Evolutionary conservation across 2,329 filamentous ascomycete genomes (phyloP).

Genomic region (Paecilomyces formosus): DNA sequence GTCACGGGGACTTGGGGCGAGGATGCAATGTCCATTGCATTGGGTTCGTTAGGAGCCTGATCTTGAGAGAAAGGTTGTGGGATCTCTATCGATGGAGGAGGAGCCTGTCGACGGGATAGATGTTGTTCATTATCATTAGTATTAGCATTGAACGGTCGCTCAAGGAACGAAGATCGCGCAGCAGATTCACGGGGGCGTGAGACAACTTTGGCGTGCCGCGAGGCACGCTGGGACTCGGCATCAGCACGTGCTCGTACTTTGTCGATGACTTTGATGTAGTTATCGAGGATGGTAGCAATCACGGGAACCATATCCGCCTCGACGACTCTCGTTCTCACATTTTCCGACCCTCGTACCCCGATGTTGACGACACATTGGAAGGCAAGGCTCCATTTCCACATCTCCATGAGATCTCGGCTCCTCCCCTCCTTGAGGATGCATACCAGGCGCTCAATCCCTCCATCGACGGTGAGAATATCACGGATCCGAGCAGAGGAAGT

Average conservation of each 20-base stretch:
- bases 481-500: constrained; percentile 95
- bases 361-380: constrained; percentile 99
- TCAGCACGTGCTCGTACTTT: constrained; percentile 83
- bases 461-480: constrained; percentile 97
- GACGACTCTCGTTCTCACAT: constrained; percentile 86
- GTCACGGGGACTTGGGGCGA: constrained; percentile 58
- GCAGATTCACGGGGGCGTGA: constrained; percentile 18
- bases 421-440: constrained; percentile 97
- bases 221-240: constrained; percentile 57
- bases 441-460: constrained; percentile 90
- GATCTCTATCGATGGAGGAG: constrained; percentile 77
- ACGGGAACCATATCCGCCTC: constrained; percentile 99
- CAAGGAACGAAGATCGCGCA: constrained; percentile 28
- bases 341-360: constrained; percentile 89
- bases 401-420: constrained; percentile 98
- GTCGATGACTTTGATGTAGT: constrained; percentile 95
- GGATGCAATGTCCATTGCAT: constrained; percentile 54
- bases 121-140: constrained; percentile 34
- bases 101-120: constrained; percentile 65
- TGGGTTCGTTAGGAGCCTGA: constrained; percentile 41
- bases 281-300: constrained; percentile 95
- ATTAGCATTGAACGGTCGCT: constrained; percentile 47
- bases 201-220: constrained; percentile 21
- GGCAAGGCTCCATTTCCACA: constrained; percentile 99
- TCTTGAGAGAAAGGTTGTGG: constrained; percentile 50